Base-by-base conservation (phyloP, 1,284 basidiomycete genomes). In the Naganishia sp. region DNA sequence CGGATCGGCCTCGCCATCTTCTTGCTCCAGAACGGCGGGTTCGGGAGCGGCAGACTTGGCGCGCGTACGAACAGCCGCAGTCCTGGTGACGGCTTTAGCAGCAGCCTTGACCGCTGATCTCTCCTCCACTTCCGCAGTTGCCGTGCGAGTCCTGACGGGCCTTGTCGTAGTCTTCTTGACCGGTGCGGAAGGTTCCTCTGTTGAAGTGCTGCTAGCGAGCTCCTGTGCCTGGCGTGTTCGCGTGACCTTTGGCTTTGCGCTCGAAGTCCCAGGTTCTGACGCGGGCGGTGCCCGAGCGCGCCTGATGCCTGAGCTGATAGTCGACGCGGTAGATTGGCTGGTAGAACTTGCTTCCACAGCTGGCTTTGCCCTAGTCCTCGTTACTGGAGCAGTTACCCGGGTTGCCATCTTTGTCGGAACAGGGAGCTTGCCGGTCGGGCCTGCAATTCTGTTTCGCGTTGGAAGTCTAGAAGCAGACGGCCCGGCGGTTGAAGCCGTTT, bases 1-100 rank as follows among this genome's bases (percentile, higher is more conserved):
- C 21, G 59, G 59, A 36, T 61, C 59, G 21, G 36, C 36, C 28
- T 61, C 59, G 21, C 15, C 48, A 52, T 61, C 48, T 18, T 61
- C 48, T 11, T 61, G 46, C 13, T 42, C 48, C 15, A 39, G 18
- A 6, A n/a, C 13, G 39, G 48, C 36, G 3, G 21, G 21, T 15
- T 52, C 42, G 2, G 48, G 42, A 16, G 31, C 48, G 21, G 48
- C 46, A 9, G 49, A 49, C 21, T 52, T 61, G 15, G 59, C 59
- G 50, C 59, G 59, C 31, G 48, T 52, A 23, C 48, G 50, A 36
- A 48, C 50, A 15, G 59, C 23, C 2, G 25, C 21, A 11, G 48
- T 18, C 49, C 59, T 61, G 2, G 59, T 42, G 10, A n/a, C 59
- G 13, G 13, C 6, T 42, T 52, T 61, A 21, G 33, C 25, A 48